Conservation (phyloP, 2,329 filamentous ascomycete species). For the Penicillium sp. region DNA sequence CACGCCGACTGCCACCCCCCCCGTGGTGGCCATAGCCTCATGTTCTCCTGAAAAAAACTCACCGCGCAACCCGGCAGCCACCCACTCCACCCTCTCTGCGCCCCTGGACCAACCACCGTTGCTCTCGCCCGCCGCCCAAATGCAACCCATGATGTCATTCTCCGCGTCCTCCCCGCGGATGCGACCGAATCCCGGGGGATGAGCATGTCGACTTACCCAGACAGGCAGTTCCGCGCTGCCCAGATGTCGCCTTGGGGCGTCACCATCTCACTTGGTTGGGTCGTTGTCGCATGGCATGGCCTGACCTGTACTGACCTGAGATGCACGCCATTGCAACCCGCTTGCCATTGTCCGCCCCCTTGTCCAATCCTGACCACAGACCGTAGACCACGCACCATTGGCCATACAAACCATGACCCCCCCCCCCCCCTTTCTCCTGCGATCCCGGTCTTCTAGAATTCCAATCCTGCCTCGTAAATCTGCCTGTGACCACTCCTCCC, state of each 20-base stretch:
- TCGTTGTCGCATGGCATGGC: neutral
- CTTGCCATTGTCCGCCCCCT: too few species aligned
- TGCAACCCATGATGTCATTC: conserved; percentile 7
- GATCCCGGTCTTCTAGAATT: neutral
- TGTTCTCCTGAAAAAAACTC: conserved; percentile 1
- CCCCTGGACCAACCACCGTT: neutral
- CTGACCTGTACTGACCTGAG: neutral
- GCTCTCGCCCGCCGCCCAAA: neutral
- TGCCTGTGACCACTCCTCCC: conserved; percentile 1
- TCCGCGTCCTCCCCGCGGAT: conserved; percentile 12
- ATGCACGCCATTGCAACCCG: neutral
- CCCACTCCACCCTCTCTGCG: neutral
- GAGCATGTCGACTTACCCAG: conserved; percentile 13
- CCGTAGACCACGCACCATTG: too few species aligned
- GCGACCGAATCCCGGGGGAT: conserved; percentile 23
- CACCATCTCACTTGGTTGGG: neutral
- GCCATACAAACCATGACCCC: too few species aligned
- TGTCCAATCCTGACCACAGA: too few species aligned
- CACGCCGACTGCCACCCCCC: neutral
- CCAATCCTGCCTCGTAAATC: neutral
- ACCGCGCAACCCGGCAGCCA: conserved; percentile 1
- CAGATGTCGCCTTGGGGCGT: neutral
- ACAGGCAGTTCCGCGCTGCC: conserved; percentile 21
- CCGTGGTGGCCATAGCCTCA: neutral
- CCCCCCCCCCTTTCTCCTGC: too few species aligned